Evolutionary conservation across 176 grass and related monocot species (phyloP).

Genomic region (Hordeum vulgare): MorexV3_pseudomolecules_assembly NC_058523.1:146947967-146948466

Average conservation of each 20-base stretch:
- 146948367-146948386: constrained; percentile 22
- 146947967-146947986: too few relatives aligned
- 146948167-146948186: not conserved
- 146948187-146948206: constrained; percentile 27
- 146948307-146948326: constrained; percentile 4
- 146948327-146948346: constrained; percentile 19
- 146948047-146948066: too few relatives aligned
- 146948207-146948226: constrained; percentile 54
- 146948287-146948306: constrained; percentile 1
- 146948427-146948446: constrained; percentile 29
- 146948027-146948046: not conserved
- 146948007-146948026: not conserved
- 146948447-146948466: not conserved
- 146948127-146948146: too few relatives aligned
- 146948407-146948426: constrained; percentile 66
- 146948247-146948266: constrained; percentile 13
- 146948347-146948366: constrained; percentile 11
- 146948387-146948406: constrained; percentile 78
- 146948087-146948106: too few relatives aligned
- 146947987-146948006: too few relatives aligned
- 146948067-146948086: too few relatives aligned
- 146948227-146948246: constrained; percentile 51
- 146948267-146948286: constrained; percentile 19
- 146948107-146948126: too few relatives aligned
- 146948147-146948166: constrained; percentile 28